Conservation (phyloP, 2,329 filamentous ascomycete species). For the Rhynchosporium agropyri region DNA sequence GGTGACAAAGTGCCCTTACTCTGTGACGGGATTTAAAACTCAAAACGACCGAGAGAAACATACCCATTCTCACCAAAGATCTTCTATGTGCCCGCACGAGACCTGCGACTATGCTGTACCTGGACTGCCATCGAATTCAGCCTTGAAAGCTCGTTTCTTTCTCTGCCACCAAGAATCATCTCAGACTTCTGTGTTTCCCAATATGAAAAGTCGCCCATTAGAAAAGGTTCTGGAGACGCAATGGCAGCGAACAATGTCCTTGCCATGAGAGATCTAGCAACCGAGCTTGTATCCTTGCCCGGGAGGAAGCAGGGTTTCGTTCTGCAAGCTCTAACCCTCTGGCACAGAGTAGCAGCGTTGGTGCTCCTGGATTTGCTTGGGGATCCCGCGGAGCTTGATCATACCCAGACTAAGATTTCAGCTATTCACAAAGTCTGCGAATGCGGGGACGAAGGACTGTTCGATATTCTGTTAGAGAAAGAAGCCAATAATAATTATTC, state of each 20-base stretch:
- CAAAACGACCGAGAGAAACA: conserved; percentile 8
- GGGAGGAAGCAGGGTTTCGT: conserved; percentile 5
- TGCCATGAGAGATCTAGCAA: conserved; percentile 7
- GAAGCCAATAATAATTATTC: conserved; percentile 7
- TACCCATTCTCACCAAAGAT: not conserved
- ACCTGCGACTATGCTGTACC: not conserved
- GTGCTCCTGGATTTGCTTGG: conserved; percentile 1
- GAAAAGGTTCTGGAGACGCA: conserved; percentile 10
- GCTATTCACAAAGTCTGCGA: not conserved
- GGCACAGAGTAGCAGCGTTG: conserved; percentile 7
- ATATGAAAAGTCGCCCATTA: conserved; percentile 3
- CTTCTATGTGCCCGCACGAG: not conserved
- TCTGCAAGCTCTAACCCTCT: not conserved
- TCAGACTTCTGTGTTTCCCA: not conserved
- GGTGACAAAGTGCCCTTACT: conserved; percentile 8
- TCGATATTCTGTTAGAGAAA: conserved; percentile 6
- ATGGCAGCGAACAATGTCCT: conserved; percentile 3
- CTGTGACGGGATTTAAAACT: not conserved
- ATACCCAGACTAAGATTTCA: not conserved
- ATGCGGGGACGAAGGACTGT: not conserved
- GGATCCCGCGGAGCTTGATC: not conserved
- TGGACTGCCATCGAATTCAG: not conserved
- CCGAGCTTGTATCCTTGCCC: not conserved
- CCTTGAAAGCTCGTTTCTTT: conserved; percentile 10
- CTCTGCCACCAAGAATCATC: conserved; percentile 7